These are phyloP conservation scores for Aspergillus tamarii DNA, from an alignment of 2,329 filamentous ascomycete species.

Conservation along the genomic window DNA sequence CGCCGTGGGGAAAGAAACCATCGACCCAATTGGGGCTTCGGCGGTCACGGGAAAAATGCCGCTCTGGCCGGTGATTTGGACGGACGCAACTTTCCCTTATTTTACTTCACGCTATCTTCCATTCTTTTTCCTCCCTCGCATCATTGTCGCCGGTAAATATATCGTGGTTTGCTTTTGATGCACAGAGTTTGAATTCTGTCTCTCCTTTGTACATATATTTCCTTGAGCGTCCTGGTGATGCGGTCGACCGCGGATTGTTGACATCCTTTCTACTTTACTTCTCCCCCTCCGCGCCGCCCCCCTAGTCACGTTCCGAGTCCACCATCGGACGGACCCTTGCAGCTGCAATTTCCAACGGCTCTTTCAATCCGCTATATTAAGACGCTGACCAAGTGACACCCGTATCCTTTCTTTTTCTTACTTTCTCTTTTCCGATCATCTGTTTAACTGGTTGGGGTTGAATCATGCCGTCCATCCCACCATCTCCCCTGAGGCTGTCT, in stretches of 20 bases:
- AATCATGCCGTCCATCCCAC: constrained; percentile 35
- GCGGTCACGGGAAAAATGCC: constrained; percentile 29
- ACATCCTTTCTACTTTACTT: constrained; percentile 3
- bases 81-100: not conserved
- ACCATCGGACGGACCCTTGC: constrained; percentile 1
- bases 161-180: not conserved
- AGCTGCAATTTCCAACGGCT: constrained; percentile 8
- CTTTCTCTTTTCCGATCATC: not conserved
- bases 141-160: constrained; percentile 9
- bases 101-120: not conserved
- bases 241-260: constrained; percentile 14
- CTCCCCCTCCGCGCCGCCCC: not conserved
- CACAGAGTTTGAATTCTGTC: not conserved
- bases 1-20: constrained; percentile 10
- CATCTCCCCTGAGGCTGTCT: constrained; percentile 40
- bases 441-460: not conserved
- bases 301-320: constrained; percentile 7
- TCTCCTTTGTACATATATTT: constrained; percentile 1
- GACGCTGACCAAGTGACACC: not conserved
- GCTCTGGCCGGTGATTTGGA: not conserved
- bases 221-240: constrained; percentile 23
- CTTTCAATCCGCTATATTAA: not conserved
- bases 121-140: not conserved
- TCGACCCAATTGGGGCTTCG: constrained; percentile 24
- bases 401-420: not conserved